Percentiles rank a stretch among this genome's conserved stretches.
Evolutionary conservation across 257 asterid genomes (phyloP).

Genomic region (Cynanchum wilfordii): DNA sequence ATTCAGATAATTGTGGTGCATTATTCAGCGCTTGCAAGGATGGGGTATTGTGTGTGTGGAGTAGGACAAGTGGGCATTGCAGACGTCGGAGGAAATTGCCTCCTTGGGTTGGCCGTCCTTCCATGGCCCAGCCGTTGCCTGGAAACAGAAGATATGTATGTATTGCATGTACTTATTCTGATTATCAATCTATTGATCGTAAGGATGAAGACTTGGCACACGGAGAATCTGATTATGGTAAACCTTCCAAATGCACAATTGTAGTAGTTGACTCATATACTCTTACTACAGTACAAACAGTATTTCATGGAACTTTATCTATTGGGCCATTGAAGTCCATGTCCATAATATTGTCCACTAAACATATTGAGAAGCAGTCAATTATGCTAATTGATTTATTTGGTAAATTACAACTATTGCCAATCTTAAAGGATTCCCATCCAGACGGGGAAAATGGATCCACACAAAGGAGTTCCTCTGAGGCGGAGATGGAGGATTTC

Average conservation of each 20-base stretch:
- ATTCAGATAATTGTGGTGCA: slow-evolving; percentile 45
- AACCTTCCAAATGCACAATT: slow-evolving; percentile 55
- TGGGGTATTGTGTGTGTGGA: slow-evolving; percentile 92
- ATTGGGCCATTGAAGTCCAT: slow-evolving; percentile 78
- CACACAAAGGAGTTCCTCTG: slow-evolving; percentile 31
- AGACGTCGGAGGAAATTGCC: slow-evolving; percentile 89
- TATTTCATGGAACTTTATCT: slow-evolving; percentile 68
- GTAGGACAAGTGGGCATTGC: slow-evolving; percentile 84
- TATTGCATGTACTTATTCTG: slow-evolving; percentile 52
- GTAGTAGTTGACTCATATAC: slow-evolving; percentile 66
- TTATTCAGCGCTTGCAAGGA: slow-evolving; percentile 78
- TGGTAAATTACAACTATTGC: slow-evolving; percentile 62
- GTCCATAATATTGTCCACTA: slow-evolving; percentile 42
- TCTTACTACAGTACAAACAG: slow-evolving; percentile 74
- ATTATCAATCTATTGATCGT: slow-evolving; percentile 34
- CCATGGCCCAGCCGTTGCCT: slow-evolving; percentile 54
- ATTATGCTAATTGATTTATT: slow-evolving; percentile 70
- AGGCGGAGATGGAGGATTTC: slow-evolving; percentile 46
- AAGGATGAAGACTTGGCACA: slow-evolving; percentile 34
- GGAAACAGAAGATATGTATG: slow-evolving; percentile 73
- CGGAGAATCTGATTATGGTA: slow-evolving; percentile 31
- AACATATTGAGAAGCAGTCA: slow-evolving; percentile 54
- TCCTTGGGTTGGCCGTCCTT: slow-evolving; percentile 91
- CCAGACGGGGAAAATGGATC: slow-evolving; percentile 35
- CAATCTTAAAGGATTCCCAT: slow-evolving; percentile 51